These are phyloP conservation scores for Thalia dealbata DNA, from an alignment of 176 grass and related monocot species.

Conservation along the genomic window DNA sequence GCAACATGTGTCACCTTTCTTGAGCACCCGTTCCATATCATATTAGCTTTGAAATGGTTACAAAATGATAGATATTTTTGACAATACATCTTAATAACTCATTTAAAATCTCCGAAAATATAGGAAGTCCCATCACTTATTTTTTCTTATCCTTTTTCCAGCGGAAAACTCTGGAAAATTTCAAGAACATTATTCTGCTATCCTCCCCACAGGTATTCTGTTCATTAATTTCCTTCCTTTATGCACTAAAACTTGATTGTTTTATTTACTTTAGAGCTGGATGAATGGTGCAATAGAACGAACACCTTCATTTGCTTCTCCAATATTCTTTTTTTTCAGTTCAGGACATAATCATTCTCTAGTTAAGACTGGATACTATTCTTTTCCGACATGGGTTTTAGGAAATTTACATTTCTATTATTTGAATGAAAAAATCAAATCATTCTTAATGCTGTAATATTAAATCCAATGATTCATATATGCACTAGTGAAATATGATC, in stretches of 20 bases:
- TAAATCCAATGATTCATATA: not conserved
- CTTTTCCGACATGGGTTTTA: too few species aligned
- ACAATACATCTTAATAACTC: too few species aligned
- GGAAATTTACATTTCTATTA: not conserved
- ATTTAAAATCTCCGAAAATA: not conserved
- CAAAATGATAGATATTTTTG: not conserved
- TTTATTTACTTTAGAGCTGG: not conserved
- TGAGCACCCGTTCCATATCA: not conserved
- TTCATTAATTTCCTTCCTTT: not conserved
- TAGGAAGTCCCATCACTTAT: too few species aligned
- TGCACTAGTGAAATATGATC: too few species aligned
- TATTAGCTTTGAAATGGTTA: not conserved
- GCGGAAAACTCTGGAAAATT: slow-evolving; percentile 81
- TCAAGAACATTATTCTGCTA: slow-evolving; percentile 76
- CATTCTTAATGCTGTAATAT: not conserved
- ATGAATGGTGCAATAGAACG: too few species aligned
- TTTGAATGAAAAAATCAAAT: not conserved
- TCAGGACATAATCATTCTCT: too few species aligned
- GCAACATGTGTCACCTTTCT: not conserved
- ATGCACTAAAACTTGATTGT: not conserved
- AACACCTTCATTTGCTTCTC: not conserved
- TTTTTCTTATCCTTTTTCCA: slow-evolving; percentile 24
- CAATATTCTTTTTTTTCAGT: not conserved
- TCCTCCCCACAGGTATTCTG: slow-evolving; percentile 76
- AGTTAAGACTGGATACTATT: too few species aligned